A percentile compares a stretch with the other conserved stretches of the same genome.
Conservation (phyloP, 1,284 basidiomycete species). For the Termitomyces sp. region DNA sequence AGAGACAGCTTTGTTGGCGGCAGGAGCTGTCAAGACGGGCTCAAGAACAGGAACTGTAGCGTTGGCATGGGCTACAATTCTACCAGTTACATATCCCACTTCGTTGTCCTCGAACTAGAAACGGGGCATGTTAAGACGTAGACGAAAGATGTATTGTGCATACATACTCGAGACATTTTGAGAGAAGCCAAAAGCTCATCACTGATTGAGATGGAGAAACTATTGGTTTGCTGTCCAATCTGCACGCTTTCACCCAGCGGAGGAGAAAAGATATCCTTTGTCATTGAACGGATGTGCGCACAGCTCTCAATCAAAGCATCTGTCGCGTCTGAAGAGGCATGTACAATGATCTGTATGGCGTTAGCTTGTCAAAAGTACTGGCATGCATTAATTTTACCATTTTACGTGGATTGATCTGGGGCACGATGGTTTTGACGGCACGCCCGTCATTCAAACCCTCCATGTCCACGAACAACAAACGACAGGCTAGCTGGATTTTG, state of each 20-base stretch:
- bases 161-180: constrained; percentile 82
- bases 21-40: constrained; percentile 36
- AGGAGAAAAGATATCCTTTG: constrained; percentile 86
- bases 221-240: constrained; percentile 94
- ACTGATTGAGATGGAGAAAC: constrained; percentile 90
- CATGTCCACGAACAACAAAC: constrained; percentile 89
- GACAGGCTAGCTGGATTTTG: constrained; percentile 78
- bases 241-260: constrained; percentile 68
- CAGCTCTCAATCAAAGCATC: constrained; percentile 76
- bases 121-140: constrained; percentile 2
- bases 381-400: constrained; percentile 49
- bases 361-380: constrained; percentile 2
- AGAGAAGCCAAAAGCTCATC: constrained; percentile 79
- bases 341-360: constrained; percentile 75
- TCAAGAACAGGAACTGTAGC: constrained; percentile 72
- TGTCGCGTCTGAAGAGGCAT: constrained; percentile 66
- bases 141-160: constrained; percentile 1
- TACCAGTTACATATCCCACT: constrained; percentile 85
- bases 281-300: constrained; percentile 78
- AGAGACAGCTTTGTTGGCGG: constrained; percentile 23
- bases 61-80: constrained; percentile 76
- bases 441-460: constrained; percentile 95
- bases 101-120: constrained; percentile 94
- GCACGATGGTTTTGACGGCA: constrained; percentile 94
- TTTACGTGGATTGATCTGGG: constrained; percentile 94